Conservation (phyloP, 305 asterid species). For the Stenogyne calaminthoides region DNA sequence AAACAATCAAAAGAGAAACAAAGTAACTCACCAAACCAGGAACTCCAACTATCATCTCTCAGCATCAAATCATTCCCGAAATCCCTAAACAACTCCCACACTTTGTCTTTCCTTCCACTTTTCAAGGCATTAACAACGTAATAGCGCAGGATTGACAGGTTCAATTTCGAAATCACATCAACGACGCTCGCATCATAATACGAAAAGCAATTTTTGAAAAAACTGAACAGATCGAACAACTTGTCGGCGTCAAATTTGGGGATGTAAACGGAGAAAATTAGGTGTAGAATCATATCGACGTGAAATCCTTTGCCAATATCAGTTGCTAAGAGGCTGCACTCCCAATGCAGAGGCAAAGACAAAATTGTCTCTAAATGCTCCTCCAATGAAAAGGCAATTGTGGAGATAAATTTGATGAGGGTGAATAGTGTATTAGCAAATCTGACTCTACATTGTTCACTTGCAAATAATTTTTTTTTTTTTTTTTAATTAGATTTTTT, state of each 20-base stretch:
- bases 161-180: constrained; percentile 57
- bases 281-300: constrained; percentile 78
- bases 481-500: too few relatives aligned
- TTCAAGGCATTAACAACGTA: constrained; percentile 73
- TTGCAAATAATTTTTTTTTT: too few relatives aligned
- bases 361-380: too few relatives aligned
- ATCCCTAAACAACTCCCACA: constrained; percentile 61
- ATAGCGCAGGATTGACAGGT: constrained; percentile 67
- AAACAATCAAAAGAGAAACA: neutral
- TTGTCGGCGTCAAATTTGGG: constrained; percentile 77
- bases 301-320: constrained; percentile 84
- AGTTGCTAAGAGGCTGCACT: too few relatives aligned
- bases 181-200: constrained; percentile 50
- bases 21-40: constrained; percentile 92
- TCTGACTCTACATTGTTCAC: too few relatives aligned
- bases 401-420: too few relatives aligned
- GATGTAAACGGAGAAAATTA: constrained; percentile 72
- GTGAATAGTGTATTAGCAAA: too few relatives aligned
- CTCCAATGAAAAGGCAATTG: too few relatives aligned
- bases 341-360: too few relatives aligned
- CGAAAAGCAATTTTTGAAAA: constrained; percentile 72
- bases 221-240: constrained; percentile 71
- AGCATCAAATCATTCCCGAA: constrained; percentile 71
- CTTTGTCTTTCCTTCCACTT: constrained; percentile 71
- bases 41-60: constrained; percentile 69